Evolutionary conservation across 148 eudicot species (phyloP).

Genomic region (Chenopodium formosanum): DNA sequence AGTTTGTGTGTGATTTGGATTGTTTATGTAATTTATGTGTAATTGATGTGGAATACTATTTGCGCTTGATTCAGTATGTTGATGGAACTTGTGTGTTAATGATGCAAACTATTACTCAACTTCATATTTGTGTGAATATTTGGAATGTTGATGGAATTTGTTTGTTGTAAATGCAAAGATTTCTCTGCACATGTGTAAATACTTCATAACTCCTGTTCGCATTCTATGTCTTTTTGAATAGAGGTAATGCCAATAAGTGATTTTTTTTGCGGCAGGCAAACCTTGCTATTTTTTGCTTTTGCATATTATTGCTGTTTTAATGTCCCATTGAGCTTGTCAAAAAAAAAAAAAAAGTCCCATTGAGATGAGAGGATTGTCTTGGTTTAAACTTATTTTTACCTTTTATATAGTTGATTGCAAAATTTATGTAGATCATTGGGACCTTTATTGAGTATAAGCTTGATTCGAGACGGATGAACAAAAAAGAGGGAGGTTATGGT

Average conservation of each 20-base stretch:
- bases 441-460: background rate
- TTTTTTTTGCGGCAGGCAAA: no score
- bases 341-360: background rate
- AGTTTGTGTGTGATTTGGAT: no score
- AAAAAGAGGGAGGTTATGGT: background rate
- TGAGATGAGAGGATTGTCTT: background rate
- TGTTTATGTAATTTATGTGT: background rate
- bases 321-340: background rate
- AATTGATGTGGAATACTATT: background rate
- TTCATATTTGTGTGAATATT: background rate
- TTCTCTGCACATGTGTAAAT: no score
- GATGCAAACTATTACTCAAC: background rate
- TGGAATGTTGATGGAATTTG: no score
- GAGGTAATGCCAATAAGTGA: no score
- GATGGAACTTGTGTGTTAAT: background rate
- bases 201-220: no score
- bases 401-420: no score
- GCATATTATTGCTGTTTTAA: background rate
- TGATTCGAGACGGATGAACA: background rate
- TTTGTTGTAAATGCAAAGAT: no score
- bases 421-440: background rate
- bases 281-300: no score
- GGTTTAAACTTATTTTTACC: background rate
- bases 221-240: no score
- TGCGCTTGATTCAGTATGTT: no score